Base-by-base conservation (phyloP, 2,329 filamentous ascomycete genomes). In the Coniosporium tulheliwenetii region DNA sequence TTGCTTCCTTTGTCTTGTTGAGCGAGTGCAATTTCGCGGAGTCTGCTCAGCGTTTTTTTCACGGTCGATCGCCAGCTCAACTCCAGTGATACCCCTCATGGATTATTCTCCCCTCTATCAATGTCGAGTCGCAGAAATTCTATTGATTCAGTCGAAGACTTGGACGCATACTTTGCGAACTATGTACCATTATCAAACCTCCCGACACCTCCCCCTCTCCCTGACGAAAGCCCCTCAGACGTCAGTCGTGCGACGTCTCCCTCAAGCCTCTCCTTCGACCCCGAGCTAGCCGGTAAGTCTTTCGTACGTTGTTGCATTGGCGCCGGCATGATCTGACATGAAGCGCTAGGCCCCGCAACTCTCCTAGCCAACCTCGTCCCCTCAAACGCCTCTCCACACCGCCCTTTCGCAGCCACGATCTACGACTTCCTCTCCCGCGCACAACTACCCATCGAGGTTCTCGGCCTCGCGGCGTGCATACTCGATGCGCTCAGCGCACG, bases 121-220 rank as follows among this genome's bases (percentile, higher is more conserved):
- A 26, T 26, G 19, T 26, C 19, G 19, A 26, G 19, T 26, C 19
- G 19, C 19, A 26, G 19, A 26, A 26, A 3, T 26, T 26, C 19
- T 26, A 7, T 26, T 26, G 19, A 7, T 26, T 26, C 19, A 26
- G 19, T 26, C 19, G 34, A 40, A 12, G 57, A 60, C 43, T 42
- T 61, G 46, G 60, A 62, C 37, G 47, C 46, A 42, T 62, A 60
- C 48, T 58, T 62, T 45, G 58, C 55, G 34, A 55, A 46, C 41
- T 62, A 56, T 37, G 54, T 57, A 19, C 59, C 58, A 37, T 49
- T 61, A 34, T 61, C 58, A 30, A 60, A 56, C 47, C 49, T 62
- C 15, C 60, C 60, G 5, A 62, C 60, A 12, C 60, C 60, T 42
- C 60, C 60, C n/a, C 56, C 55, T 14, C 50, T 49, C 7, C 35